These are phyloP conservation scores for Candida sanyiensis DNA, from an alignment of 805 yeast species.

Conservation along the genomic window DNA sequence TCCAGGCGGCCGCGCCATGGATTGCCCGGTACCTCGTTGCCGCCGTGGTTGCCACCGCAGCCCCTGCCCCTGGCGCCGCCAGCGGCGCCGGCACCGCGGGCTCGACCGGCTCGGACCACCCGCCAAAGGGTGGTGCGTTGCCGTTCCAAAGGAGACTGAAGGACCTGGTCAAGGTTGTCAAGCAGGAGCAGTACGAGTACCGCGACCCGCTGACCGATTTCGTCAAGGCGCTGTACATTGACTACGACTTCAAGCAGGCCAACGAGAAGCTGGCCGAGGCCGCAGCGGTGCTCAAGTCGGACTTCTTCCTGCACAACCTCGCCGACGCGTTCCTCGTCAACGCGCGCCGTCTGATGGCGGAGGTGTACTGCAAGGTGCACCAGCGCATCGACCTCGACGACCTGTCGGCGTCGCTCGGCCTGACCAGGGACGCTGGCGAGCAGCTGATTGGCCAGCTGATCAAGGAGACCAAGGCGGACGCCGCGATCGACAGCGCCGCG, in stretches of 20 bases:
- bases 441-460: conserved; percentile 47
- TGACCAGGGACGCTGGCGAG: conserved; percentile 42
- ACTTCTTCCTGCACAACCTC: conserved; percentile 47
- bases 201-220: conserved; percentile 58
- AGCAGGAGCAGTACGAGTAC: conserved; percentile 61
- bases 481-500: conserved; percentile 46
- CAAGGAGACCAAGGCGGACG: conserved; percentile 46
- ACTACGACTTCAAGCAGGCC: conserved; percentile 53
- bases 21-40: conserved; percentile 57
- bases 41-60: no score
- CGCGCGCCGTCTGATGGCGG: conserved; percentile 46
- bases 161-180: conserved; percentile 52
- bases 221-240: conserved; percentile 48
- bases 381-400: conserved; percentile 41
- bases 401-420: conserved; percentile 39
- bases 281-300: conserved; percentile 42
- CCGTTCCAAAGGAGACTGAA: conserved; percentile 49
- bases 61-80: no score
- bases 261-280: conserved; percentile 43
- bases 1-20: conserved; percentile 73
- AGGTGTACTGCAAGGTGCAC: conserved; percentile 51
- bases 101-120: no score
- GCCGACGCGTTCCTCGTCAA: conserved; percentile 38
- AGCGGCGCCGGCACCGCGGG: no score
- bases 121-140: no score